Evolutionary conservation across 2,329 filamentous ascomycete species (phyloP), one percentile per base, ranked within the genome.

Genomic region (Botrytis aclada): DNA sequence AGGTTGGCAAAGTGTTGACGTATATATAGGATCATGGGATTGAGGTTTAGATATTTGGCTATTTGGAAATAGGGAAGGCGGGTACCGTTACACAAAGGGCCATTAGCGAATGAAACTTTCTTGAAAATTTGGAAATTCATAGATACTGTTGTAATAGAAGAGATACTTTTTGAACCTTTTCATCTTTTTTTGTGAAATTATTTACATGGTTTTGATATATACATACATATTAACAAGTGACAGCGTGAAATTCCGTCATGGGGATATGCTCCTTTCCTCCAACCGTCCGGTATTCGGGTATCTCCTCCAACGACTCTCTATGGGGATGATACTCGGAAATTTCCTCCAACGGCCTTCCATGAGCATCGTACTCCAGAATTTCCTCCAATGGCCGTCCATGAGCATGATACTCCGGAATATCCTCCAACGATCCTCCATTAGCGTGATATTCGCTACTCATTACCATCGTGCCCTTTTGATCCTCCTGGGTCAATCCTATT

Each of bases 401-500:
- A 20, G 18, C 20, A 32, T 34, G 45, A 20, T 51, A n/a, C 45
- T 37, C 64, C 8, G 61, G 61, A 63, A 22, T 63, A 20, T 63
- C 37, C 7, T 43, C 62, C 20, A 65, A 10, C 12, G 22, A 43
- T 47, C 41, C 63, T 9, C 4, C 43, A 56, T 56, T 16, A 2
- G 16, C 43, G n/a, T 65, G 43, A 25, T 65, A 47, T 16, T 65
- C 29, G 32, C 47, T 56, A 22, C 34, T 69, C 18, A 41, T 22
- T n/a, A 41, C 65, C 20, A 32, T 41, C 37, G n/a, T 20, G 22
- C 16, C 47, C 34, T 41, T 69, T 69, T 56, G n/a, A n/a, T 43
- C 47, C 47, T 56, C 47, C n/a, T n/a, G n/a, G 16, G 65, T 69
- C 65, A 69, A 56, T 12, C 65, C n/a, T 29, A 69, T 69, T 51